Evolutionary conservation across 75 land plant species (phyloP).

Genomic region (Selaginella tamariscina): DNA sequence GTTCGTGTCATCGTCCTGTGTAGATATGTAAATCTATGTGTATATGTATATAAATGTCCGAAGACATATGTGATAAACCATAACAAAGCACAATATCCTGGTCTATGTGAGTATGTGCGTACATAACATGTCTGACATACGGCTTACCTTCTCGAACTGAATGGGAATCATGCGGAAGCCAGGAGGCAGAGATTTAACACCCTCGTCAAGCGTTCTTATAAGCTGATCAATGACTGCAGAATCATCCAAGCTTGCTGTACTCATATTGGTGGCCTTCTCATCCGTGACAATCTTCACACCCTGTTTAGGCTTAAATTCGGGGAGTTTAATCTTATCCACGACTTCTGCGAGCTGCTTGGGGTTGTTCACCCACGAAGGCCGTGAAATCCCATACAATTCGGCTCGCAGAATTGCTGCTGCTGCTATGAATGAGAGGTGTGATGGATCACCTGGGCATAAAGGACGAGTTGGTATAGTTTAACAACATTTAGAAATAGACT

Average conservation of each 20-base stretch:
- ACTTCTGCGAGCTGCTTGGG: constrained; percentile 43
- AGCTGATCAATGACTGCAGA: constrained; percentile 48
- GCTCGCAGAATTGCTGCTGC: constrained; percentile 70
- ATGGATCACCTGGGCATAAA: too few relatives aligned
- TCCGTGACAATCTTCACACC: constrained; percentile 84
- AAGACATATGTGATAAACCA: too few relatives aligned
- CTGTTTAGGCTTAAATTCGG: constrained; percentile 59
- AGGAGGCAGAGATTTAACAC: constrained; percentile 34
- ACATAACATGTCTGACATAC: too few relatives aligned
- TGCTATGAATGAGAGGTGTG: constrained; percentile 53
- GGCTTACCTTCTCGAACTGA: constrained; percentile 83
- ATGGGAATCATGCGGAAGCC: constrained; percentile 65
- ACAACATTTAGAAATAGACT: too few relatives aligned
- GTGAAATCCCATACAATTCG: constrained; percentile 55
- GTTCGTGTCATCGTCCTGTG: constrained; percentile 84
- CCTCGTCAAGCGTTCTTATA: constrained; percentile 40
- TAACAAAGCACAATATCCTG: too few relatives aligned
- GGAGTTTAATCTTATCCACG: constrained; percentile 43
- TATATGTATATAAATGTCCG: neutral
- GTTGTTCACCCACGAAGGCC: constrained; percentile 65
- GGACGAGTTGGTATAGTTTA: too few relatives aligned
- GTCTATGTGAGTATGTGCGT: too few relatives aligned
- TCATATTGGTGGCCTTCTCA: constrained; percentile 63
- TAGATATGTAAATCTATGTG: too few relatives aligned
- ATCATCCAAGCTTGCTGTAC: constrained; percentile 54